Evolutionary conservation across 2,329 filamentous ascomycete species (phyloP).

Genomic region (Curvularia eragrostidis): DNA sequence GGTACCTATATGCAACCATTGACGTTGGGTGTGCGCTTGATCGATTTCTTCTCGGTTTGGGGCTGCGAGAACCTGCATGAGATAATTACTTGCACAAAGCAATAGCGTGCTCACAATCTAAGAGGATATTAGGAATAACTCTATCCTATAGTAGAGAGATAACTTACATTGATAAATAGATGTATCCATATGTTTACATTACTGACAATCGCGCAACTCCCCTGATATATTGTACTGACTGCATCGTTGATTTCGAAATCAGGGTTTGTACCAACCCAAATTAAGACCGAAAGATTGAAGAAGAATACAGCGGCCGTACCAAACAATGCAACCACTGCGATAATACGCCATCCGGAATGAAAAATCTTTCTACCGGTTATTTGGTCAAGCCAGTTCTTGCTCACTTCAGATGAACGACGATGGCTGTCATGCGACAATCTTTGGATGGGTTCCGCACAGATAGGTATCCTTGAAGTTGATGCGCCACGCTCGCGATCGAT

Average conservation of each 20-base stretch:
- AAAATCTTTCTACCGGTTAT: background rate
- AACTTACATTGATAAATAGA: no score
- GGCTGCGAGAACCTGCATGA: conserved; percentile 37
- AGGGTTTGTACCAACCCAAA: no score
- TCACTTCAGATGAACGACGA: background rate
- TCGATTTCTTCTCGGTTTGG: conserved; percentile 32
- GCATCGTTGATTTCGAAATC: no score
- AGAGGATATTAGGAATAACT: no score
- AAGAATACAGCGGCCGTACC: background rate
- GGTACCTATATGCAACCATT: conserved; percentile 54
- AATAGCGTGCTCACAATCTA: conserved; percentile 49
- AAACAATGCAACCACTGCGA: background rate
- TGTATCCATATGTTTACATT: no score
- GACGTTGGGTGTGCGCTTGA: conserved; percentile 32
- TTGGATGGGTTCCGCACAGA: background rate
- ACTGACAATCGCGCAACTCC: no score
- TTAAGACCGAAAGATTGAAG: no score
- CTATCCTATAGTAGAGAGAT: no score
- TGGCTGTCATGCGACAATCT: background rate
- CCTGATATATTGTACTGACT: no score
- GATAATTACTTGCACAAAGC: conserved; percentile 34
- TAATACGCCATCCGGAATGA: background rate
- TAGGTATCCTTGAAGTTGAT: background rate
- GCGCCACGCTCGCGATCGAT: background rate
- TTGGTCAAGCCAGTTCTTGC: background rate